phyloP scores from a whole-genome alignment of 352 stramenopile species.

The Globisporangium echinulatum region DNA sequence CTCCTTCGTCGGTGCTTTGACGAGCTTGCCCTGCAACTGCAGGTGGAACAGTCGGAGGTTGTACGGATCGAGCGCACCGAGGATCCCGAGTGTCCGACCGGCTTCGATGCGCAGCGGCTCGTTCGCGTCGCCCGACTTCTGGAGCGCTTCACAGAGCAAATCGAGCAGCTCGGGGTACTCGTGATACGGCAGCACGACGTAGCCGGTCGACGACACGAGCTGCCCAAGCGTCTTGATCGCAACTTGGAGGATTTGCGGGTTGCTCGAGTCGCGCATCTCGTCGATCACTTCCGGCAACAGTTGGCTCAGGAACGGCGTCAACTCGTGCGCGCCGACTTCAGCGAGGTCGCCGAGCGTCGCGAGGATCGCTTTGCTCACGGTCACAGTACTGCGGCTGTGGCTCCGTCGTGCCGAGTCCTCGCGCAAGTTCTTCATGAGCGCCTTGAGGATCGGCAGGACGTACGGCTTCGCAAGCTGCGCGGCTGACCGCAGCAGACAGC shows the following conservation, averaged over 20 bases:
- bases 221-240: constrained; percentile 83
- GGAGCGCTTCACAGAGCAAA: constrained; percentile 63
- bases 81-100: constrained; percentile 68
- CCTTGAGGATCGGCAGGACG: constrained; percentile 77
- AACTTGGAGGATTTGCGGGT: constrained; percentile 79
- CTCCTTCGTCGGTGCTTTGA: constrained; percentile 65
- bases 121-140: constrained; percentile 78
- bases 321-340: constrained; percentile 66
- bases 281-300: constrained; percentile 84
- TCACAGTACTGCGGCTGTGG: constrained; percentile 69
- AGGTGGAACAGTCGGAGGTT: constrained; percentile 81
- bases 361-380: constrained; percentile 80
- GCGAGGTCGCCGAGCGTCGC: constrained; percentile 77
- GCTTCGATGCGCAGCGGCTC: constrained; percentile 74
- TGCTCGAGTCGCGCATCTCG: constrained; percentile 80
- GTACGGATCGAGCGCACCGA: constrained; percentile 81
- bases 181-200: constrained; percentile 80
- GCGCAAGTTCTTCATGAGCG: constrained; percentile 84
- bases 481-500: constrained; percentile 71
- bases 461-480: constrained; percentile 78
- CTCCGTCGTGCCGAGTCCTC: constrained; percentile 68
- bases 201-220: constrained; percentile 76
- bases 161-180: constrained; percentile 83
- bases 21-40: constrained; percentile 71
- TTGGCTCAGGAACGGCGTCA: constrained; percentile 80